phyloP scores from a whole-genome alignment of 495 filamentous ascomycete species.

The Mycothermus thermophilus region DNA sequence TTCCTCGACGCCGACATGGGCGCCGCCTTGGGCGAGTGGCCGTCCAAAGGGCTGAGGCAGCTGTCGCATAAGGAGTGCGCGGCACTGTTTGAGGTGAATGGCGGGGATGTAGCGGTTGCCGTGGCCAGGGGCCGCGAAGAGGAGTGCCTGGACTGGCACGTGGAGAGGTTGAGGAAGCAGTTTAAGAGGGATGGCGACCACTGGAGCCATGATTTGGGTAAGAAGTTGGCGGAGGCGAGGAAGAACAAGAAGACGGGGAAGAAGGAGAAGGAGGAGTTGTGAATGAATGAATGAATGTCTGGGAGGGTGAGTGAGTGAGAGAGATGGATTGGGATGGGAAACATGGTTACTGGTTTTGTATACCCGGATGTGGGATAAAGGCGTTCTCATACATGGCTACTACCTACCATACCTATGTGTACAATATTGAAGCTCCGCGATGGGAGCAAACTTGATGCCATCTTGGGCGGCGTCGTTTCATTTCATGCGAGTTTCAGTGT shows the following conservation, averaged over 20 bases:
- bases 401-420: no score
- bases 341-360: no score
- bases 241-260: not conserved
- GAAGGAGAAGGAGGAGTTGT: constrained; percentile 13
- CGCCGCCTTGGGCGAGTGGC: constrained; percentile 36
- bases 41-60: constrained; percentile 12
- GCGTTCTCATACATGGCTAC: no score
- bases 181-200: constrained; percentile 11
- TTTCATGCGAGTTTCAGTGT: no score
- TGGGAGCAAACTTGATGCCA: no score
- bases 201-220: constrained; percentile 21
- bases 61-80: constrained; percentile 18
- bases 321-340: no score
- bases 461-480: no score
- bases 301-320: no score
- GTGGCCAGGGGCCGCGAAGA: constrained; percentile 12
- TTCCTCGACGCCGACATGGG: constrained; percentile 49
- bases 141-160: constrained; percentile 30
- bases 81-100: not conserved
- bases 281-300: no score
- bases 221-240: constrained; percentile 6
- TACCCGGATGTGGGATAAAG: no score
- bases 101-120: not conserved
- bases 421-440: no score
- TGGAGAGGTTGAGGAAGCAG: constrained; percentile 14